A percentile compares a stretch with the other conserved stretches of the same genome.
Evolutionary conservation across 352 stramenopile species (phyloP).

Genomic region (Phytophthora ohioensis): DNA sequence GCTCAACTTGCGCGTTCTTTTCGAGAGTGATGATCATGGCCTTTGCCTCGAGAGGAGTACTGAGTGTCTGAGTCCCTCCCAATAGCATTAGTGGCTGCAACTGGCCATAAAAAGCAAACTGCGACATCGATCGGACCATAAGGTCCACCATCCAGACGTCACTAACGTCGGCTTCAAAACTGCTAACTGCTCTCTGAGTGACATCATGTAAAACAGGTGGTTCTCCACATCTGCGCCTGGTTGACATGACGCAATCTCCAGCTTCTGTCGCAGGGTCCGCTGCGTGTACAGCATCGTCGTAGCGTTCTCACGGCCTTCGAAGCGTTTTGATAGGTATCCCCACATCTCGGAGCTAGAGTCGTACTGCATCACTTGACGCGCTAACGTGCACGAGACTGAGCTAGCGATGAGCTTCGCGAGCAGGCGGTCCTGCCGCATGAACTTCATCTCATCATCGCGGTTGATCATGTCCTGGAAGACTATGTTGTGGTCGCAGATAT

Average conservation of each 20-base stretch:
- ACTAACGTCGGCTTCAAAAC: neutral
- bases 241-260: slow-evolving; percentile 5
- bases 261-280: slow-evolving; percentile 11
- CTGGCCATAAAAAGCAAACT: neutral
- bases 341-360: slow-evolving; percentile 6
- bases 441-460: neutral
- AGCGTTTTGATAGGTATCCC: neutral
- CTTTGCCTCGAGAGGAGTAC: neutral
- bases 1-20: neutral
- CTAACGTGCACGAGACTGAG: neutral
- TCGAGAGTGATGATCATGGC: neutral
- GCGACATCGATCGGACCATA: neutral
- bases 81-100: neutral
- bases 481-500: neutral
- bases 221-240: slow-evolving; percentile 15
- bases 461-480: too few relatives aligned
- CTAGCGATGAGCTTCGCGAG: neutral
- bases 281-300: slow-evolving; percentile 6
- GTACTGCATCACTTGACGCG: neutral
- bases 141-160: too few relatives aligned
- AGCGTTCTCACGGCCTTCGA: slow-evolving; percentile 5
- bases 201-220: slow-evolving; percentile 6
- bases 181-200: slow-evolving; percentile 1
- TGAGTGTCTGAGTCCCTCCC: neutral
- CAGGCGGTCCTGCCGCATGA: too few relatives aligned